Conservation (phyloP, 2,329 filamentous ascomycete genomes). For the Scedosporium boydii region DNA sequence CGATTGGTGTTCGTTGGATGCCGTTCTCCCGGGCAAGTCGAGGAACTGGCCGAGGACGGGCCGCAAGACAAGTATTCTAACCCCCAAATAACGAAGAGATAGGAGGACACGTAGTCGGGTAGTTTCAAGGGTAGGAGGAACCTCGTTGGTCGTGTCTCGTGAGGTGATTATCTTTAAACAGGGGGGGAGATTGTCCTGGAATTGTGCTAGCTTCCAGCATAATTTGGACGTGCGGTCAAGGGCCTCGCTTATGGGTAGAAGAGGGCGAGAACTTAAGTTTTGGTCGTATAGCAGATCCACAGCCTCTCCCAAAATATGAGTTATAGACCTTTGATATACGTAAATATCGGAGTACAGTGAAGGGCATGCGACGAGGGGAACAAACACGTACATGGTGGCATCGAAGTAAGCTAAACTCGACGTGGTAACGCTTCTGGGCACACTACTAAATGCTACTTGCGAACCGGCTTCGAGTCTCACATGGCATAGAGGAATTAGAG, state of each 20-base stretch:
- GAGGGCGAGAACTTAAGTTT: background rate
- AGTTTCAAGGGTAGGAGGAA: background rate
- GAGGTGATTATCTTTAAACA: background rate
- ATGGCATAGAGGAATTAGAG: background rate
- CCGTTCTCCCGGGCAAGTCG: background rate
- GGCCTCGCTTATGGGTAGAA: background rate
- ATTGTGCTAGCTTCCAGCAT: background rate
- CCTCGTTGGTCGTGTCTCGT: background rate
- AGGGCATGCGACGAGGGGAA: background rate
- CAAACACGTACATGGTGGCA: background rate
- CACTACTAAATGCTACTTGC: background rate
- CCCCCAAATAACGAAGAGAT: background rate
- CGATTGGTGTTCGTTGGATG: background rate
- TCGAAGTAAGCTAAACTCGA: conserved; percentile 1
- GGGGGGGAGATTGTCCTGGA: background rate
- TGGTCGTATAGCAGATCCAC: background rate
- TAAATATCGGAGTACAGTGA: background rate
- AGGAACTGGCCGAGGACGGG: background rate
- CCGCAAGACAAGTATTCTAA: background rate
- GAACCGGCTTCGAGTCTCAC: background rate
- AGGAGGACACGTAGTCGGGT: background rate
- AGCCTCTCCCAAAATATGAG: background rate
- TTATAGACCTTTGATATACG: background rate
- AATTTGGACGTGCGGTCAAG: background rate
- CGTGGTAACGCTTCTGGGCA: background rate